phyloP scores from a whole-genome alignment of 2,329 filamentous ascomycete genomes.

The Botryotinia calthae region DNA sequence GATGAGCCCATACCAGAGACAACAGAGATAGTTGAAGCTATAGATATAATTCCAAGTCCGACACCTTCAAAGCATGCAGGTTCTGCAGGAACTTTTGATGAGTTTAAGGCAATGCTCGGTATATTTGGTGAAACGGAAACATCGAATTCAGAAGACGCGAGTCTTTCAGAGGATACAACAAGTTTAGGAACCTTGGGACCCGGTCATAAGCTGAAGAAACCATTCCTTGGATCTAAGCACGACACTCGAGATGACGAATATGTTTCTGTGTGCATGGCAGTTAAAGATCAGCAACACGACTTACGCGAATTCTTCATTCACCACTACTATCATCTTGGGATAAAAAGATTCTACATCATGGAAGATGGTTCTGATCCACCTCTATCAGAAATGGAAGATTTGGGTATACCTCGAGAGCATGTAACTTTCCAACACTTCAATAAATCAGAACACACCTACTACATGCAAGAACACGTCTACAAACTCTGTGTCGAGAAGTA shows the following conservation, averaged over 20 bases:
- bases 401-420: constrained; percentile 26
- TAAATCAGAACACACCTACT: background rate
- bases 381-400: constrained; percentile 26
- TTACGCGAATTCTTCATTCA: constrained; percentile 35
- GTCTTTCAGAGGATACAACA: background rate
- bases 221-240: constrained; percentile 12
- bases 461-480: constrained; percentile 30
- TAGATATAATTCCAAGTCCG: background rate
- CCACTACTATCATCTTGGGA: constrained; percentile 35
- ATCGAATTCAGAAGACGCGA: background rate
- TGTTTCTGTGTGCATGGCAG: constrained; percentile 33
- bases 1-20: background rate
- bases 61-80: background rate
- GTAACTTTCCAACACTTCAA: constrained; percentile 31
- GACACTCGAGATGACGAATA: constrained; percentile 26
- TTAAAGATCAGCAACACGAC: constrained; percentile 31
- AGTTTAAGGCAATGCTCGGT: constrained; percentile 20
- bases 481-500: constrained; percentile 29
- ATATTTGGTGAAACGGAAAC: background rate
- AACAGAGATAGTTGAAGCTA: background rate
- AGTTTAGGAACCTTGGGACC: background rate
- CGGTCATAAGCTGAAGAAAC: constrained; percentile 4
- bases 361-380: constrained; percentile 34
- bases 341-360: constrained; percentile 36
- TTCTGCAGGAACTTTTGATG: constrained; percentile 20